These are phyloP conservation scores for Passiflora organensis DNA, from an alignment of 345 rosid species.

Conservation along the genomic window DNA sequence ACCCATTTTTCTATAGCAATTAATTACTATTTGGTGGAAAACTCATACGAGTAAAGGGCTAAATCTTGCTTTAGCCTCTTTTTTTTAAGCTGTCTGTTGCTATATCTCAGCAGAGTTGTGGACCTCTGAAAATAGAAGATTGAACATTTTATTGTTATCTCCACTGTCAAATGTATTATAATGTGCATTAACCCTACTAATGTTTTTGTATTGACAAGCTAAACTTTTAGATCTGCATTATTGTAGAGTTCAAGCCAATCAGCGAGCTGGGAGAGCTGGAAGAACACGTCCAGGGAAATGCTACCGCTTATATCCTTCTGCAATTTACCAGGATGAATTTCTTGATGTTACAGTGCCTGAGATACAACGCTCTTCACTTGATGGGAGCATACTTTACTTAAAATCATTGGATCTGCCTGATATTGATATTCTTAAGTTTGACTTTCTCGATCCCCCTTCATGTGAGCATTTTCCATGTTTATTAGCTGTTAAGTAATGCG, in stretches of 20 bases:
- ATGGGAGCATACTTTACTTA: constrained; percentile 87
- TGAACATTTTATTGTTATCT: background rate
- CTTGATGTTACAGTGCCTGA: constrained; percentile 91
- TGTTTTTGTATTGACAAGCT: constrained; percentile 1
- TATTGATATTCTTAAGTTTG: constrained; percentile 82
- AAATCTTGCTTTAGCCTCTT: background rate
- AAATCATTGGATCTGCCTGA: constrained; percentile 92
- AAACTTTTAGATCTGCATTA: constrained; percentile 5
- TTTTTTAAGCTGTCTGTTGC: background rate
- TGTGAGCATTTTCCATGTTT: constrained; percentile 34
- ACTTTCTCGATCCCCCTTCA: constrained; percentile 95
- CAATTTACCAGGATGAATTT: constrained; percentile 68
- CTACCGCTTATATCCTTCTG: constrained; percentile 77
- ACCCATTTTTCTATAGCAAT: too few relatives aligned
- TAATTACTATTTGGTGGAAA: too few relatives aligned
- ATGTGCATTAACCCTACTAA: background rate
- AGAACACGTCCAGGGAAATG: constrained; percentile 97
- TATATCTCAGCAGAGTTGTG: background rate
- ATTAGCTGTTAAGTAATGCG: background rate
- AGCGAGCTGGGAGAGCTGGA: constrained; percentile 98
- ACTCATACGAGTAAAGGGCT: too few relatives aligned
- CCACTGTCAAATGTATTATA: background rate
- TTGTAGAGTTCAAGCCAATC: constrained; percentile 95
- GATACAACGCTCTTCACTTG: constrained; percentile 94
- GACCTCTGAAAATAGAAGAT: background rate